Base-by-base conservation (phyloP, 495 filamentous ascomycete species). In the Bombardia bombarda region DNA sequence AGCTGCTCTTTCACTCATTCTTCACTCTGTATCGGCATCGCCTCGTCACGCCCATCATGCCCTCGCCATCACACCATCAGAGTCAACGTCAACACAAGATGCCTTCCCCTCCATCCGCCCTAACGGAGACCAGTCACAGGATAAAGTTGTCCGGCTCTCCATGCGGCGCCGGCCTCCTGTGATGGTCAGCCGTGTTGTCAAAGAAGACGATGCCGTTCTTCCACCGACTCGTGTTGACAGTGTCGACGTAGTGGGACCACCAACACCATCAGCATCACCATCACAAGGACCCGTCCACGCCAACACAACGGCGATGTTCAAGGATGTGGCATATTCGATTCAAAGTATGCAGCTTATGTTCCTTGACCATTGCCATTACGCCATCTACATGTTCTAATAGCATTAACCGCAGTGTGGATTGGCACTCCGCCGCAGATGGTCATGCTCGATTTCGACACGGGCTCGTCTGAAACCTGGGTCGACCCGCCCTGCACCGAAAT, bases 381-480 rank as follows among this genome's bases (percentile, higher is more conserved):
- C n/a, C n/a, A n/a, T n/a, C n/a, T n/a, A n/a, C n/a, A n/a, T n/a
- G n/a, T n/a, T n/a, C n/a, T n/a, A n/a, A n/a, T n/a, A n/a, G n/a
- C n/a, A n/a, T n/a, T n/a, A n/a, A n/a, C n/a, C n/a, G 7, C 24
- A 55, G 66, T 88, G 32, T 77, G 67, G 16, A 56, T 90, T 39
- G 85, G 85, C 22, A 81, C 78, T 4, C 83, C 83, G 7, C 59
- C 69, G 7, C 85, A 90, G 53, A 59, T 51, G 5, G 55, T 70
- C 6, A 60, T 53, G 6, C 47, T 74, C 19, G 58, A 67, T 37
- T 63, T 90, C 40, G 85, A 90, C 51, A 90, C 85, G 9, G 85
- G 85, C 1, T 90, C 86, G 46, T 88, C 84, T 42, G 87, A 94
- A 65, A 68, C 90, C 8, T 95, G 88, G 88, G 64, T 79, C 21